phyloP scores from a whole-genome alignment of 768 basidiomycete genomes.

The Austroboletus eburneus region DNA sequence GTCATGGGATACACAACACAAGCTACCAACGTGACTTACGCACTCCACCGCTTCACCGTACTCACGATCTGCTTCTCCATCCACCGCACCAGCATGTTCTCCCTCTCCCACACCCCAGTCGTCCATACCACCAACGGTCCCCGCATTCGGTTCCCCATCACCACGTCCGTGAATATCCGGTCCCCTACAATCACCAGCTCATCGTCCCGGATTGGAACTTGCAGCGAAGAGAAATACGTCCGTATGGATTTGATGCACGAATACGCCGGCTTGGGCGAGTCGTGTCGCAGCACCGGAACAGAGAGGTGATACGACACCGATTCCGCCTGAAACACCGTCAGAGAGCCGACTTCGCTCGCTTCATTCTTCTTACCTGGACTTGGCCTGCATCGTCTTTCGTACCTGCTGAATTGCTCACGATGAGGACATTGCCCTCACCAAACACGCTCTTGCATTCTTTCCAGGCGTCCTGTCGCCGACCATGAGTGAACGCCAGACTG shows the following conservation, averaged over 20 bases:
- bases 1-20: no score
- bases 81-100: slow-evolving; percentile 59
- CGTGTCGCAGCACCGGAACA: slow-evolving; percentile 80
- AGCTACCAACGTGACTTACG: no score
- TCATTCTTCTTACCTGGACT: slow-evolving; percentile 59
- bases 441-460: slow-evolving; percentile 65
- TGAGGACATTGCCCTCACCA: slow-evolving; percentile 72
- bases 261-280: slow-evolving; percentile 73
- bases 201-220: slow-evolving; percentile 50
- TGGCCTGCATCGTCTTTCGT: slow-evolving; percentile 71
- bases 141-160: slow-evolving; percentile 75
- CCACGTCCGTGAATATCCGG: slow-evolving; percentile 86
- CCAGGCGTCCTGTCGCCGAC: slow-evolving; percentile 64
- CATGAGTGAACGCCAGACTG: not conserved
- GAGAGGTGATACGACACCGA: slow-evolving; percentile 73
- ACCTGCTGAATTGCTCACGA: slow-evolving; percentile 95
- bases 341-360: not conserved
- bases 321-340: slow-evolving; percentile 60
- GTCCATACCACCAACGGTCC: slow-evolving; percentile 72
- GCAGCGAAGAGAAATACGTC: slow-evolving; percentile 66
- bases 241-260: slow-evolving; percentile 70
- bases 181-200: slow-evolving; percentile 87
- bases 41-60: slow-evolving; percentile 40
- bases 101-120: slow-evolving; percentile 62
- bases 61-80: slow-evolving; percentile 51